Evolutionary conservation across 768 basidiomycete species (phyloP), one percentile per base, ranked within the genome.

Genomic region (Mycena vulgaris): DNA sequence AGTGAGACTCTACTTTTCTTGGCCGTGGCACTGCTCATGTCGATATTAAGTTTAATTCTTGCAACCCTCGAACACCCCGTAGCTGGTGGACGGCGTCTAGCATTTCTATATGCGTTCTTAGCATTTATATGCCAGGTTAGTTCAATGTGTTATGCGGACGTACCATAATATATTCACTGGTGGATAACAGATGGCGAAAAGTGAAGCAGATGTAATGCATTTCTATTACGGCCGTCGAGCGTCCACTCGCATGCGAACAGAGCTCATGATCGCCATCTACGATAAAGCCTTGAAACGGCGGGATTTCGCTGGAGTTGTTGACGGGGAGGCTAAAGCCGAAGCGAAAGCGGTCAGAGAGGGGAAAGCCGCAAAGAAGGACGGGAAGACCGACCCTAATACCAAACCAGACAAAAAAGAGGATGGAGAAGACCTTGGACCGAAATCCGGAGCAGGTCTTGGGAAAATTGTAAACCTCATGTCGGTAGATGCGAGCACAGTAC

Each of bases 391-490:
- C 14, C 14, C 49, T 13, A 57, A 65, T 10, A 13, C 55, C 7
- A 57, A 57, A 9, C 19, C 23, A 5, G 62, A 40, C 21, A 47
- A 64, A 45, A 28, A 70, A 61, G 48, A 56, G n/a, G 57, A 19
- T 11, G 72, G 72, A 30, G 70, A 71, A 63, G 76, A 69, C 25
- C 51, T 83, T 83, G 69, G 93, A 28, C 88, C 90, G 2, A 91
- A 89, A 72, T 88, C 92, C 1, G 93, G 94, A 21, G 95, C 95
- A 11, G 93, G 95, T 76, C 85, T 93, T 16, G 96, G 95, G 6
- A 96, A 96, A 78, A 94, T 96, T 52, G 93, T 96, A 56, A 94
- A 95, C 71, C 80, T 96, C 52, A 96, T 97, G 94, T 90, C 92
- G 19, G 89, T 88, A 8, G 94, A 95, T 77, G 90, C 91, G 4